Evolutionary conservation across 164 flowering plant species (phyloP).

Genomic region (Hamamelis virginiana): DNA sequence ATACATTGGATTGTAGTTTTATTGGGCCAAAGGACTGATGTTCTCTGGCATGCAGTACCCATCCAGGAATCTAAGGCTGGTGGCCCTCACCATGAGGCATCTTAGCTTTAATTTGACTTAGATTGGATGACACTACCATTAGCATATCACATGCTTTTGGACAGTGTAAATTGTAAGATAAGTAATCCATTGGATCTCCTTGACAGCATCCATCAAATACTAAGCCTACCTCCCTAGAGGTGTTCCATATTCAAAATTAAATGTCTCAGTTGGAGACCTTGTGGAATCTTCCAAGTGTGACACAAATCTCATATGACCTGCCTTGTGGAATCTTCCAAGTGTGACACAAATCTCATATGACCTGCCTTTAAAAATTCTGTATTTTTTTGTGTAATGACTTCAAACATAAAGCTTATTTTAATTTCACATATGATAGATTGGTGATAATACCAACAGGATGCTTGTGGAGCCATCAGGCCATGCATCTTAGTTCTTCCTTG

Average conservation of each 20-base stretch:
- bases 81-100: not conserved
- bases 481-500: not conserved
- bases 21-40: too few species aligned
- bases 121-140: not conserved
- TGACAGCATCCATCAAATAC: not conserved
- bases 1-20: not conserved
- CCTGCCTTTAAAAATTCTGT: too few species aligned
- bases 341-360: too few species aligned
- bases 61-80: not conserved
- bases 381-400: too few species aligned
- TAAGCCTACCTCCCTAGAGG: not conserved
- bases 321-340: too few species aligned
- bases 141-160: too few species aligned
- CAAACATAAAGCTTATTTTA: too few species aligned
- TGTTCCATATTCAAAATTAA: not conserved
- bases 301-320: too few species aligned
- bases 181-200: not conserved
- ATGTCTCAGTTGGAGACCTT: too few species aligned
- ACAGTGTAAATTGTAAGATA: not conserved
- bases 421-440: too few species aligned
- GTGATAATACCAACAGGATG: too few species aligned
- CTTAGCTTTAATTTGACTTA: not conserved
- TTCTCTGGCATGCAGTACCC: not conserved
- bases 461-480: not conserved
- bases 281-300: too few species aligned